Percentiles rank a stretch among this genome's conserved stretches.
Evolutionary conservation across 2,329 filamentous ascomycete genomes (phyloP).

Genomic region (Fusarium devonianum): DNA sequence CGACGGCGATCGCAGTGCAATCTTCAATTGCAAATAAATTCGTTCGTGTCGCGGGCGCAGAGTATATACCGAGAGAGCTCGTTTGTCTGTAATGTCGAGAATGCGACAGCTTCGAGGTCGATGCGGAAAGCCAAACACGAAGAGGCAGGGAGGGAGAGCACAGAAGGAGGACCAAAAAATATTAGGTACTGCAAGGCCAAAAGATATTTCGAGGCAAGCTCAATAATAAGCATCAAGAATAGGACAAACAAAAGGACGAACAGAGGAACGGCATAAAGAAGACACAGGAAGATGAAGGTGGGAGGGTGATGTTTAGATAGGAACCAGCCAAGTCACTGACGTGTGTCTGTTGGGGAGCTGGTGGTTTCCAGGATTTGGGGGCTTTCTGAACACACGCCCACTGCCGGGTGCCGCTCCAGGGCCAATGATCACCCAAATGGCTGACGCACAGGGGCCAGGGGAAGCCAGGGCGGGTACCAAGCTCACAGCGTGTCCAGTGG

Average conservation of each 20-base stretch:
- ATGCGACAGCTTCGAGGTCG: conserved; percentile 7
- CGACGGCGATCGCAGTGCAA: not conserved
- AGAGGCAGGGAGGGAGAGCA: conserved; percentile 3
- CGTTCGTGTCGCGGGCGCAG: conserved; percentile 14
- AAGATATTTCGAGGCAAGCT: conserved; percentile 12
- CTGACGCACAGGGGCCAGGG: conserved; percentile 30
- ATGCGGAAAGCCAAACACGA: conserved; percentile 3
- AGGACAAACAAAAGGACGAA: conserved; percentile 3
- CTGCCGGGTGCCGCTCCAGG: conserved; percentile 27
- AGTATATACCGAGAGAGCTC: conserved; percentile 5
- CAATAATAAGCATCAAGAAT: not conserved
- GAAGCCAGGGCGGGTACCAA: conserved; percentile 26
- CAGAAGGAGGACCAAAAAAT: conserved; percentile 11
- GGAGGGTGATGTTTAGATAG: conserved; percentile 26
- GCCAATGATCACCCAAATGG: conserved; percentile 27
- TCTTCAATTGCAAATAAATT: not conserved
- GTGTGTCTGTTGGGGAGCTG: conserved; percentile 17
- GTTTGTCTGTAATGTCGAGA: conserved; percentile 9
- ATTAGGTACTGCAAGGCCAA: conserved; percentile 16
- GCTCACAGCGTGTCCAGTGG: conserved; percentile 35
- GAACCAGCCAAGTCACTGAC: conserved; percentile 18
- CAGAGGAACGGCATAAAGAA: conserved; percentile 19
- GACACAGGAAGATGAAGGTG: conserved; percentile 5
- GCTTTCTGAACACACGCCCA: conserved; percentile 16
- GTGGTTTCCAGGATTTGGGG: conserved; percentile 13